Conservation (phyloP, 2,329 filamentous ascomycete species). For the Aspergillus pseudoglaucus region DNA sequence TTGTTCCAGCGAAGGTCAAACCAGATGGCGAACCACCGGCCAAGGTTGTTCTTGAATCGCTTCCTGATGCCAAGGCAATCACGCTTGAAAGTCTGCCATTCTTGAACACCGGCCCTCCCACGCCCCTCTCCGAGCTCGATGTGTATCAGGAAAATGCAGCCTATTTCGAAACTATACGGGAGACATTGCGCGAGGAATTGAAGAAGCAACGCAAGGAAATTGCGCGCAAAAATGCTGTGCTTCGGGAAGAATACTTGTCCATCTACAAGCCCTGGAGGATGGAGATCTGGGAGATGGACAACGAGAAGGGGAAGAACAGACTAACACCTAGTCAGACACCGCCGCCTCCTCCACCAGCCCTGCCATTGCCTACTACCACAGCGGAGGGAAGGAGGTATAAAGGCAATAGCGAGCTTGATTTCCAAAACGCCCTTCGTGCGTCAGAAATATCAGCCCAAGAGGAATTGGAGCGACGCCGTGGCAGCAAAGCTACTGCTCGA, state of each 20-base stretch:
- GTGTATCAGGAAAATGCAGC: constrained; percentile 36
- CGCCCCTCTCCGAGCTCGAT: constrained; percentile 40
- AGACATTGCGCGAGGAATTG: constrained; percentile 32
- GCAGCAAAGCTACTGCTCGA: constrained; percentile 37
- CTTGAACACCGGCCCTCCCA: constrained; percentile 35
- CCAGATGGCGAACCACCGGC: constrained; percentile 10
- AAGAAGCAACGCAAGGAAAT: constrained; percentile 33
- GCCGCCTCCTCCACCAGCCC: constrained; percentile 26
- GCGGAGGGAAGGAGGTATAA: constrained; percentile 39
- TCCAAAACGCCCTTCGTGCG: constrained; percentile 42
- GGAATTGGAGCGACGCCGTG: constrained; percentile 40
- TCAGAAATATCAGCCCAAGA: constrained; percentile 45
- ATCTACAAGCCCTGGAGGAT: constrained; percentile 42
- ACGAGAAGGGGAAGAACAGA: constrained; percentile 31
- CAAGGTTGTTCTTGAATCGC: constrained; percentile 11
- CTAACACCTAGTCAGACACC: constrained; percentile 31
- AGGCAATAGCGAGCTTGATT: constrained; percentile 45
- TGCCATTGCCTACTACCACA: constrained; percentile 23
- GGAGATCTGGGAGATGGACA: constrained; percentile 37
- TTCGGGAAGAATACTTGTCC: constrained; percentile 35
- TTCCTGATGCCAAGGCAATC: constrained; percentile 20
- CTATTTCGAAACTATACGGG: constrained; percentile 34
- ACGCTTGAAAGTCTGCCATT: constrained; percentile 43
- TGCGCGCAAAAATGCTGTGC: constrained; percentile 32
- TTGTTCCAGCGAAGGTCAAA: constrained; percentile 8